Conservation (phyloP, 805 yeast genomes). For the Pichia scutulata region DNA sequence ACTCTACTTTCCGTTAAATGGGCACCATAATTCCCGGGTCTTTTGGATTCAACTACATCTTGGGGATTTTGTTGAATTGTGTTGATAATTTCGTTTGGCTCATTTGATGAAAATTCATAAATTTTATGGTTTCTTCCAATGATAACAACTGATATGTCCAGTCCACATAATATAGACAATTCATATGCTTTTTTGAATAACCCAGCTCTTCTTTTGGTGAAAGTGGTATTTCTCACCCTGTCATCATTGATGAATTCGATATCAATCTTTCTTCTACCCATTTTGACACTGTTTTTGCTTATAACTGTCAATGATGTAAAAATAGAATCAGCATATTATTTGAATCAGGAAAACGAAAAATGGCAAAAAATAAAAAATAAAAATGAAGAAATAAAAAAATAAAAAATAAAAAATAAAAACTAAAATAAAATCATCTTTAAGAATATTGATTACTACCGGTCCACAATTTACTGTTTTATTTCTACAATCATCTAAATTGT, state of each 20-base stretch:
- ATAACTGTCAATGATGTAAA: not conserved
- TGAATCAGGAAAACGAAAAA: not conserved
- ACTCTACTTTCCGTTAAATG: constrained; percentile 28
- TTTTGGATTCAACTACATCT: constrained; percentile 47
- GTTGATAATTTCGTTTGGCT: constrained; percentile 43
- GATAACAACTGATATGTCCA: constrained; percentile 85
- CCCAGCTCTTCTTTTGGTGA: constrained; percentile 91
- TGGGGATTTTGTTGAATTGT: constrained; percentile 26
- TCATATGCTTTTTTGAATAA: constrained; percentile 82
- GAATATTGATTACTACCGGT: too few species aligned
- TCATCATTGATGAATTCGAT: constrained; percentile 89
- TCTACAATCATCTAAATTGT: too few species aligned
- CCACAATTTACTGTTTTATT: too few species aligned
- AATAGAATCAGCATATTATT: not conserved
- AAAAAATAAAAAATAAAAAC: not conserved
- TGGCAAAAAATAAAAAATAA: not conserved
- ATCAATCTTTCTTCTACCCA: constrained; percentile 97
- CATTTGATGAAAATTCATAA: constrained; percentile 75
- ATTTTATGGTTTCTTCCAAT: constrained; percentile 76
- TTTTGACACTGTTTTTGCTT: constrained; percentile 22
- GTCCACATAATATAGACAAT: constrained; percentile 83
- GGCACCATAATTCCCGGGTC: constrained; percentile 61
- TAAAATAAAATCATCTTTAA: too few species aligned
- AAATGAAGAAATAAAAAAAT: not conserved
- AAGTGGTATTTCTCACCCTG: constrained; percentile 78